Evolutionary conservation across 2,329 filamentous ascomycete species (phyloP), one percentile per base, ranked within the genome.

Genomic region (Pseudogymnoascus sp.): DNA sequence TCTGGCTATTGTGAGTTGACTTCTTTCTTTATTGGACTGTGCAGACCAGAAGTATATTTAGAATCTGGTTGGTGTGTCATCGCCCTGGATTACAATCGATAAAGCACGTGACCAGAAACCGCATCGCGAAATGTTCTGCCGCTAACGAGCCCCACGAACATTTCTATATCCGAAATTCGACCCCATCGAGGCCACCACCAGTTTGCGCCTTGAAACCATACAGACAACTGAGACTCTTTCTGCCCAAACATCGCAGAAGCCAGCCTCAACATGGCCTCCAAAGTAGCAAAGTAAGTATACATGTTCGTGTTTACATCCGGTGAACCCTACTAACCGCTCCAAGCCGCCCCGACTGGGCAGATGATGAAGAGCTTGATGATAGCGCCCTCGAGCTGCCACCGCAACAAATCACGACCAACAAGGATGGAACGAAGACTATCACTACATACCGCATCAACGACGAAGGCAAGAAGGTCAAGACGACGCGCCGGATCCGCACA

Each of bases 351-450:
- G 93, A 97, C 83, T 97, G 93, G 93, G 93, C 95, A 76, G 95
- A 97, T 80, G 91, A 95, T 76, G 84, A 87, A 72, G 86, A 88
- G 70, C 92, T 96, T 76, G 88, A 91, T 79, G 89, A 95, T 78
- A 85, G 89, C 80, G 80, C 84, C 70, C 77, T 78, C 68, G 83
- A 86, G 64, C 89, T 99, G 71, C 95, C 95, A 65, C 84, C 90
- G 70, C 87, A 90, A 70, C 89, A 95, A 80, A 90, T 93, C 71
- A 93, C 91, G 76, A 89, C 88, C 76, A 97, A 99, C 86, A 96
- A 97, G 81, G 95, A 99, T 77, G 95, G 96, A 75, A 96, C 91
- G 72, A 96, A 97, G 80, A 99, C 96, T 56, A 89, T 95, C 71
- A 88, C 96, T 74, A 90, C 90, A 67, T 96, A 91, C 82, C 85